Base-by-base conservation (phyloP, 2,329 filamentous ascomycete species). In the Diaporthe caulivora region DNA sequence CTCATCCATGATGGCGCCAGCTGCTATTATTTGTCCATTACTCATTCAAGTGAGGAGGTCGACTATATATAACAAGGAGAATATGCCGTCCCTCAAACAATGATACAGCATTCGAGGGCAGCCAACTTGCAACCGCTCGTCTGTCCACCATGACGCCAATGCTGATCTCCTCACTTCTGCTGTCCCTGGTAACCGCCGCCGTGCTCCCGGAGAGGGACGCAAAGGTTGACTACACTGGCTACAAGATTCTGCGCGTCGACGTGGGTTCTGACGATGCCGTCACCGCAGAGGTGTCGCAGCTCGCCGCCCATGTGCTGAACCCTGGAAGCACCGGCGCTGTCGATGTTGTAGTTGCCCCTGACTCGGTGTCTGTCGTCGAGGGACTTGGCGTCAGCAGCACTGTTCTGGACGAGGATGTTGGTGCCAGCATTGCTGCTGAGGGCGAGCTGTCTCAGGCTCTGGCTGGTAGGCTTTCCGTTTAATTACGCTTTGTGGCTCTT, bases 231-330 rank as follows among this genome's bases (percentile, higher is more conserved):
- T 87, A 87, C 71, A 79, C 83, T 54, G 85, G 85, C 10, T 84
- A 84, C 80, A 85, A 86, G 77, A 84, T 85, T 21, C 82, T 84
- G 67, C 84, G 84, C 24, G 78, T 86, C 26, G 78, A 82, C 10
- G 81, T 84, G 24, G 79, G 80, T 24, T 75, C 81, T 55, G 77
- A 83, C 68, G 79, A 79, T 31, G 77, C 76, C 68, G 77, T 53
- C 15, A 2, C n/a, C 11, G 62, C 47, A 1, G 31, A 67, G 47
- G 47, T 67, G n/a, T 53, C 62, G 11, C n/a, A 67, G 13, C 13
- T 67, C 47, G 62, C 62, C 1, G 62, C 47, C 21, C 62, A 67
- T 53, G 62, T 67, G 29, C 47, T 67, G 47, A 67, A 67, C 47
- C 62, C 62, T 29, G 62, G 62, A 4, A 53, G 15, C 18, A 40